phyloP scores from a whole-genome alignment of 2,329 filamentous ascomycete species.

The Elsinoe necatrix region DNA sequence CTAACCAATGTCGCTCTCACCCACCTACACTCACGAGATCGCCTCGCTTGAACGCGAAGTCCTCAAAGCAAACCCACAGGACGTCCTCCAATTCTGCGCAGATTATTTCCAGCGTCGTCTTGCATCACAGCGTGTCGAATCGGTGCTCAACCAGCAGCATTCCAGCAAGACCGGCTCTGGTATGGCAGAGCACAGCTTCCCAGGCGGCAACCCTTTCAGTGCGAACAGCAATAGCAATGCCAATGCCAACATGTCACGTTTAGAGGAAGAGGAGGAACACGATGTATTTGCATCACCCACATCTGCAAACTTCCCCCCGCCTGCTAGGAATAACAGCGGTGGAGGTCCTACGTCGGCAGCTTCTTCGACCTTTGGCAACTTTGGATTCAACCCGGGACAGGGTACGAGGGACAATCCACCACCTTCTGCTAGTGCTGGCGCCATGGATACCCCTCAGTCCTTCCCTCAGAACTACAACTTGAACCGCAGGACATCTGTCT shows the following conservation, averaged over 20 bases:
- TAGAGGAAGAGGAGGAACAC: slow-evolving; percentile 81
- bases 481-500: slow-evolving; percentile 87
- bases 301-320: slow-evolving; percentile 37
- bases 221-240: slow-evolving; percentile 28
- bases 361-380: slow-evolving; percentile 30
- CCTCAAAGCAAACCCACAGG: slow-evolving; percentile 49
- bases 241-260: slow-evolving; percentile 46
- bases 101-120: slow-evolving; percentile 60
- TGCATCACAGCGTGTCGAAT: slow-evolving; percentile 54
- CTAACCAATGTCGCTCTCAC: slow-evolving; percentile 32
- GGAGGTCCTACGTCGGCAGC: slow-evolving; percentile 27
- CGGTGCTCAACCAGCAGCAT: slow-evolving; percentile 44
- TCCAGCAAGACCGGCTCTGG: slow-evolving; percentile 35
- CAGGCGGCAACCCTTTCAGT: slow-evolving; percentile 71
- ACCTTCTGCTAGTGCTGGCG: slow-evolving; percentile 35
- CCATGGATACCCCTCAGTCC: slow-evolving; percentile 51
- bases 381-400: slow-evolving; percentile 28
- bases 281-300: slow-evolving; percentile 70
- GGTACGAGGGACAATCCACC: slow-evolving; percentile 27
- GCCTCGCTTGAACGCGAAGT: slow-evolving; percentile 55
- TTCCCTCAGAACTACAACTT: slow-evolving; percentile 93
- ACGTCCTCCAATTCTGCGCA: slow-evolving; percentile 62
- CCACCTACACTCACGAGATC: slow-evolving; percentile 54
- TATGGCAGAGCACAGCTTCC: slow-evolving; percentile 71
- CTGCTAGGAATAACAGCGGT: slow-evolving; percentile 36